Conservation (phyloP, 768 basidiomycete species). For the Hericium coralloides region DNA sequence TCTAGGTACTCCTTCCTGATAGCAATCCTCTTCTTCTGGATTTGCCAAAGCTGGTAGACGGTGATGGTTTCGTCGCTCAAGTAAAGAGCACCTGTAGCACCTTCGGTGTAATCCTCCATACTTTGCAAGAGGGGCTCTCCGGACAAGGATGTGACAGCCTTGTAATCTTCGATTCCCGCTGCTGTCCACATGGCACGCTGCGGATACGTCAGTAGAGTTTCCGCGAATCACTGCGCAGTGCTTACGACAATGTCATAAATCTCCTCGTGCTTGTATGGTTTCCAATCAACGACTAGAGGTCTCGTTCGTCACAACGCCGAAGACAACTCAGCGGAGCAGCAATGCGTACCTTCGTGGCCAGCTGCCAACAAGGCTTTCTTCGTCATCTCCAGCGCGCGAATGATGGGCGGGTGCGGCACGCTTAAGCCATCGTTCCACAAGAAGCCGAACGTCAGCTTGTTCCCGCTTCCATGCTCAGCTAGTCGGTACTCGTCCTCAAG, state of each 20-base stretch:
- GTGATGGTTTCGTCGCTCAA: conserved; percentile 2
- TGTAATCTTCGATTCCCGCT: conserved; percentile 4
- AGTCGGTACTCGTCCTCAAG: conserved; percentile 48
- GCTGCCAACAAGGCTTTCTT: conserved; percentile 36
- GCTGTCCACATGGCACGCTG: conserved; percentile 10
- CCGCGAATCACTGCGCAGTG: background rate
- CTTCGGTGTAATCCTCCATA: conserved; percentile 1
- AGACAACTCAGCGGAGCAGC: background rate
- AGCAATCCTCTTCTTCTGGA: conserved; percentile 31
- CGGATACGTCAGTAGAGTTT: background rate
- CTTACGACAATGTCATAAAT: conserved; percentile 21
- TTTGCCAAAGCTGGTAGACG: conserved; percentile 33
- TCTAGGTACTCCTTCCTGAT: conserved; percentile 38
- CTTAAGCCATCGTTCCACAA: conserved; percentile 39
- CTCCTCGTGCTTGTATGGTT: conserved; percentile 17
- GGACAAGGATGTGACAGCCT: conserved; percentile 4
- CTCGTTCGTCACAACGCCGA: conserved; percentile 2
- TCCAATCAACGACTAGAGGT: conserved; percentile 30
- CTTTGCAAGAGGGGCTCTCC: conserved; percentile 12
- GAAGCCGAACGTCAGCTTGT: conserved; percentile 22
- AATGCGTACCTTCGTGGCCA: conserved; percentile 37
- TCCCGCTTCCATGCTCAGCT: conserved; percentile 47
- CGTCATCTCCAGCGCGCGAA: conserved; percentile 39
- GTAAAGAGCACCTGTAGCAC: background rate
- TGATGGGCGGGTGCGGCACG: conserved; percentile 41